Evolutionary conservation across 805 yeast genomes (phyloP).

Genomic region (Ogataea pilisensis): DNA sequence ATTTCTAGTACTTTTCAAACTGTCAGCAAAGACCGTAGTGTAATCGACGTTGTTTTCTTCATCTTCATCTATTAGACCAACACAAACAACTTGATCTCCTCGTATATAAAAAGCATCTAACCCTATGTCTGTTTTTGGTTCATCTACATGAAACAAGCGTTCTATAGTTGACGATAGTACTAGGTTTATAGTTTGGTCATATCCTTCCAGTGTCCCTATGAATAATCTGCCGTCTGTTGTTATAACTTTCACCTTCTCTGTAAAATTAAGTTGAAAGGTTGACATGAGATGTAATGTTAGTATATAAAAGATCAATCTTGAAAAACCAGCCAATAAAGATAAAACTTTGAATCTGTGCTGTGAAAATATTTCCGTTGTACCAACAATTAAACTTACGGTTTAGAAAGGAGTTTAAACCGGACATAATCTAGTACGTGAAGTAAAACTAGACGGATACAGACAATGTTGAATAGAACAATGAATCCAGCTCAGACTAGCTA

Average conservation of each 20-base stretch:
- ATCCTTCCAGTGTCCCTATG: slow-evolving; percentile 51
- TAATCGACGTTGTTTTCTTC: slow-evolving; percentile 40
- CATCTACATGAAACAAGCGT: slow-evolving; percentile 41
- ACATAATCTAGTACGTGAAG: slow-evolving; percentile 12
- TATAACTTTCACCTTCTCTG: slow-evolving; percentile 49
- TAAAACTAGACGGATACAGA: background rate
- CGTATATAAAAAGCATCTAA: slow-evolving; percentile 51
- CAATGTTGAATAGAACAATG: no score
- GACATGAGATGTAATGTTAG: background rate
- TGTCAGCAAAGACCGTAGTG: slow-evolving; percentile 24
- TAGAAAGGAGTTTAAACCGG: slow-evolving; percentile 22
- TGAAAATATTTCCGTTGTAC: no score
- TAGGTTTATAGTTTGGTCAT: slow-evolving; percentile 61
- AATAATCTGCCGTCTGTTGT: slow-evolving; percentile 55
- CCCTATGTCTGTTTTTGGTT: slow-evolving; percentile 35
- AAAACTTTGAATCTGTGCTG: no score
- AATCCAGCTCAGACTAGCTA: no score
- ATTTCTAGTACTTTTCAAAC: slow-evolving; percentile 29
- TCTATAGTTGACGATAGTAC: slow-evolving; percentile 50
- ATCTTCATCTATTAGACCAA: slow-evolving; percentile 49
- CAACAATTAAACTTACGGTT: slow-evolving; percentile 23
- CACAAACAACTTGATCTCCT: slow-evolving; percentile 55
- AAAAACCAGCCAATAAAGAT: no score
- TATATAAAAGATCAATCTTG: background rate
- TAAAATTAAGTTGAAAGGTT: slow-evolving; percentile 5